Evolutionary conservation across 768 basidiomycete species (phyloP), one percentile per base, ranked within the genome.

Genomic region (Suillus cothurnatus): DNA sequence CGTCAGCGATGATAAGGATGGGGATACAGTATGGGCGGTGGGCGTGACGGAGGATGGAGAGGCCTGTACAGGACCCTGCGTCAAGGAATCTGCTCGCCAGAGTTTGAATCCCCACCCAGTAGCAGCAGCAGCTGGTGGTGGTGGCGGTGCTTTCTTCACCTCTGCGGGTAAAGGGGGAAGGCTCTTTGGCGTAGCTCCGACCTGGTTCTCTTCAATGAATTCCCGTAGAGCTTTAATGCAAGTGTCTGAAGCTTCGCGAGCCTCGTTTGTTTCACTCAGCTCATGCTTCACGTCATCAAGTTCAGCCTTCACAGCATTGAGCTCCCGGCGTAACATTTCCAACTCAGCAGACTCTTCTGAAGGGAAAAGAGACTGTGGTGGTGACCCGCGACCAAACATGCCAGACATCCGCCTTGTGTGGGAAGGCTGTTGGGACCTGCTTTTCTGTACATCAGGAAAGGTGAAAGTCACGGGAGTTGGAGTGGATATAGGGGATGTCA

Each of bases 221-320:
- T 88, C 90, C 43, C 95, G 84, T 50, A 99, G 80, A 0, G 91
- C 93, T 62, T 86, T 88, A 68, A 92, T 87, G 73, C 94, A 95
- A 1, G 85, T 85, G 69, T 98, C 95, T 41, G 91, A 93, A 4
- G 96, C 96, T 72, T 94, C 89, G 57, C 88, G 83, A 3, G 93
- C 94, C 76, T 98, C 96, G 66, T 86, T 89, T 1, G 88, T 83
- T 72, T 97, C 95, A 45, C 73, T 80, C 55, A 97, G 78, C 65
- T 94, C 91, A 66, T 86, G 84, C 70, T 85, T 86, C 21, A 84
- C 81, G 36, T 83, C 85, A 39, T 89, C 87, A 21, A 95, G 75
- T 62, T 91, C 86, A 28, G 81, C 74, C 69, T 86, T 87, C 64
- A 89, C 68, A 2, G 79, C 69, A 50, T 75, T 77, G 38, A 95